Percentiles rank a stretch among this genome's conserved stretches.
These are phyloP conservation scores for Penicillium angulare DNA, from an alignment of 495 filamentous ascomycete genomes.

Conservation along the genomic window DNA sequence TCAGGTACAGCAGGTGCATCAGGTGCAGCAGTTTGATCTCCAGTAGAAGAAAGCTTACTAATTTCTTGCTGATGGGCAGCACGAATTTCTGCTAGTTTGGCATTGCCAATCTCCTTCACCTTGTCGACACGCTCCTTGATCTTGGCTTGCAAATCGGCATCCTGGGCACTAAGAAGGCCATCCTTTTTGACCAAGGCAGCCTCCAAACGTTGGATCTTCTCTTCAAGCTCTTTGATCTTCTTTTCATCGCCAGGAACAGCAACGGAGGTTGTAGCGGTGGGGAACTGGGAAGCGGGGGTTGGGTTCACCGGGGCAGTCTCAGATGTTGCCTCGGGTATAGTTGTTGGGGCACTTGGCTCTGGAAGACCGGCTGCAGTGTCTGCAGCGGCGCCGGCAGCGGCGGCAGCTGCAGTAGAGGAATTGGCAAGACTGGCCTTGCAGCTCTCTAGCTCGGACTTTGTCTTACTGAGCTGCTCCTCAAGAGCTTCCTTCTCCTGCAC, in stretches of 20 bases:
- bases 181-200: slow-evolving; percentile 51
- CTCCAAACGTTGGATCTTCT: slow-evolving; percentile 49
- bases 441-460: slow-evolving; percentile 42
- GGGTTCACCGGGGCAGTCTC: slow-evolving; percentile 32
- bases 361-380: too few relatives aligned
- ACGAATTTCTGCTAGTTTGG: slow-evolving; percentile 63
- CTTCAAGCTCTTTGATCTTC: slow-evolving; percentile 41
- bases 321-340: background rate
- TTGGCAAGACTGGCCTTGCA: slow-evolving; percentile 35
- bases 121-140: slow-evolving; percentile 66
- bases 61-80: slow-evolving; percentile 57
- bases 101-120: slow-evolving; percentile 69
- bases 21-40: slow-evolving; percentile 47
- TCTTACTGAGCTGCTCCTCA: slow-evolving; percentile 45
- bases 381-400: too few relatives aligned
- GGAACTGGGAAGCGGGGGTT: slow-evolving; percentile 42
- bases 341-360: background rate
- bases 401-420: slow-evolving; percentile 19
- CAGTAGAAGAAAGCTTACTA: slow-evolving; percentile 56
- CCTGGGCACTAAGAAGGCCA: slow-evolving; percentile 30
- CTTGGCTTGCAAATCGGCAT: slow-evolving; percentile 52
- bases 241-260: slow-evolving; percentile 26
- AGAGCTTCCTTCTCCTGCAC: slow-evolving; percentile 51
- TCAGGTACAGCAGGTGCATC: too few relatives aligned
- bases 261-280: slow-evolving; percentile 23